Base-by-base conservation (phyloP, 2,329 filamentous ascomycete species). In the Zymoseptoria crescenta region DNA sequence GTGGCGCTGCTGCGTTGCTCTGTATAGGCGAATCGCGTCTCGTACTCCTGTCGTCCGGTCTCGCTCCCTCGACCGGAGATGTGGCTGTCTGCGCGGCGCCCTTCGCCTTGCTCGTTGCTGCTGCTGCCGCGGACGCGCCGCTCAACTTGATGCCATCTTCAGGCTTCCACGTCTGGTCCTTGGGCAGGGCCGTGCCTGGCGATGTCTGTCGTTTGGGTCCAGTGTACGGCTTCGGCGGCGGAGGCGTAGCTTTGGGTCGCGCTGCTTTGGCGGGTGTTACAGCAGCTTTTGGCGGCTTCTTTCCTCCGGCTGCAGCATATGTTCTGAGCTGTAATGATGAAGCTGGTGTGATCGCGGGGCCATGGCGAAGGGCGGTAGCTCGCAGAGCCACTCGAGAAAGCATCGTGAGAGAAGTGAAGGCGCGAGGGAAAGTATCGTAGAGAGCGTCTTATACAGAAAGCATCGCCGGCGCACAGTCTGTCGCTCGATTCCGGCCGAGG, bases 151-250 rank as follows among this genome's bases (percentile, higher is more conserved):
- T 73, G 52, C 70, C 67, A 62, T 76, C 73, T 29, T 71, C 63
- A 0, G 70, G 71, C 61, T 74, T 75, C 75, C 74, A 77, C 53
- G 74, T 74, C 62, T 75, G 69, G 59, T 75, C 71, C 58, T 73
- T 68, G 8, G 67, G 68, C 6, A 70, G 24, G 28, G 62, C 64
- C 24, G 69, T 71, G 24, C 70, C 70, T 9, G 70, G 70, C 27
- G 69, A 72, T 41, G 69, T 73, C 58, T 73, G 70, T 55, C 68
- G 63, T 48, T 65, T 62, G 29, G 63, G 52, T 19, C 62, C 64
- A 27, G 67, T 59, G 8, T 61, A 63, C 51, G 57, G 56, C 65
- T 62, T 65, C 13, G 64, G 56, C 28, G 67, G 50, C 27, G 62
- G 60, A 20, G 56, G 52, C 49, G 60, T 54, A 24, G 57, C 45